Evolutionary conservation across 306 rosid species (phyloP), one percentile per base, ranked within the genome.

Genomic region (Casuarina cunninghamiana): DNA sequence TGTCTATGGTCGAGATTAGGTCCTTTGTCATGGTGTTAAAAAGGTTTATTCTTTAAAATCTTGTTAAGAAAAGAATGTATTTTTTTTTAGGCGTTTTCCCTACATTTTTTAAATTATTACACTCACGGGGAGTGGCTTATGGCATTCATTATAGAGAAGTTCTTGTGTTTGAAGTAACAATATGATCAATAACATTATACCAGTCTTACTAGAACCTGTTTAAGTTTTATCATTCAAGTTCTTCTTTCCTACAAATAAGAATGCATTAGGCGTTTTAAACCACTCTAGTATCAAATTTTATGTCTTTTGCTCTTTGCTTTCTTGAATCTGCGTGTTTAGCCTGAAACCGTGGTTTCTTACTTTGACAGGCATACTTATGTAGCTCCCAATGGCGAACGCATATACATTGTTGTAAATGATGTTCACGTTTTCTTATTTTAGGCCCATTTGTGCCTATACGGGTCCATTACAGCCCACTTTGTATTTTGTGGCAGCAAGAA

Each of bases 381-480:
- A 94, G 74, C 98, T 94, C 84, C 98, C 97, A 26, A 84, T 92
- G 90, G 97, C 98, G 8, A 92, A 84, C 32, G 78, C 97, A 94
- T 82, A 88, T 94, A 83, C n/a, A n/a, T n/a, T n/a, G n/a, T n/a
- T n/a, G n/a, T n/a, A n/a, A n/a, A n/a, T n/a, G n/a, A n/a, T n/a
- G n/a, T n/a, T n/a, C n/a, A n/a, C n/a, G n/a, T n/a, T n/a, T n/a
- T n/a, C n/a, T n/a, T n/a, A n/a, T n/a, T n/a, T n/a, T n/a, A n/a
- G n/a, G n/a, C n/a, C n/a, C n/a, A n/a, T n/a, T n/a, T n/a, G n/a
- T n/a, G n/a, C n/a, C n/a, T n/a, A n/a, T n/a, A n/a, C n/a, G n/a
- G n/a, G n/a, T n/a, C n/a, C n/a, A n/a, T n/a, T n/a, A n/a, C n/a
- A n/a, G n/a, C n/a, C n/a, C n/a, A n/a, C n/a, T n/a, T n/a, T n/a